Base-by-base conservation (phyloP, 139 green algal species). In the Nannochloris sp. region DNA sequence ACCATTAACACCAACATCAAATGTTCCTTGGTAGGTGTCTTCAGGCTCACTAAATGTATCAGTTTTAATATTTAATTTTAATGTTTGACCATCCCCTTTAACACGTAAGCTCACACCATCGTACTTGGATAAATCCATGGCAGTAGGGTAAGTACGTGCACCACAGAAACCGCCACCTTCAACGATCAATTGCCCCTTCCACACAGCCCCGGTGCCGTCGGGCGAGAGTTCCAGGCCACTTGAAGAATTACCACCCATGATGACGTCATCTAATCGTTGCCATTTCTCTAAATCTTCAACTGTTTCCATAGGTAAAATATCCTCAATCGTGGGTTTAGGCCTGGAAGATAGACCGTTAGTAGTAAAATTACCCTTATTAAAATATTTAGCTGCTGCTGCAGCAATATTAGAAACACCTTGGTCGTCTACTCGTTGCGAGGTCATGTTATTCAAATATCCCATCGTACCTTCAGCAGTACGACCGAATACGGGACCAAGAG, bases 31-130 rank as follows among this genome's bases (percentile, higher is more conserved):
- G 77, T 95, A 96, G 6, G 83, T 89, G 45, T 67, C 70, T 67
- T 92, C 88, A 4, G 89, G 86, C 4, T 62, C 64, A 35, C 72
- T 71, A 61, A 90, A 79, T 46, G 83, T 76, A 2, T 74, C 73
- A 65, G 89, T 95, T 70, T 93, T 95, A 55, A 96, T 81, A 81
- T 95, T 95, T 44, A 96, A 54, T 74, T 95, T 96, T 73, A 88
- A 92, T 25, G 78, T 93, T 56, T 89, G 74, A 19, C 87, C 87
- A 34, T 90, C 82, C 0, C 83, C 85, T 63, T 82, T 79, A 2
- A 95, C 81, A 2, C 79, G 54, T 56, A 96, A 58, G 15, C 55
- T 25, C 23, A 96, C 64, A 30, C 89, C 80, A 66, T 88, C 77
- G 42, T 67, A 87, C 5, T 19, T 54, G 23, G 58, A 48, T 32